Percentiles rank a stretch among this genome's conserved stretches.
Conservation (phyloP, 768 basidiomycete genomes). For the Trametes gibbosa region DNA sequence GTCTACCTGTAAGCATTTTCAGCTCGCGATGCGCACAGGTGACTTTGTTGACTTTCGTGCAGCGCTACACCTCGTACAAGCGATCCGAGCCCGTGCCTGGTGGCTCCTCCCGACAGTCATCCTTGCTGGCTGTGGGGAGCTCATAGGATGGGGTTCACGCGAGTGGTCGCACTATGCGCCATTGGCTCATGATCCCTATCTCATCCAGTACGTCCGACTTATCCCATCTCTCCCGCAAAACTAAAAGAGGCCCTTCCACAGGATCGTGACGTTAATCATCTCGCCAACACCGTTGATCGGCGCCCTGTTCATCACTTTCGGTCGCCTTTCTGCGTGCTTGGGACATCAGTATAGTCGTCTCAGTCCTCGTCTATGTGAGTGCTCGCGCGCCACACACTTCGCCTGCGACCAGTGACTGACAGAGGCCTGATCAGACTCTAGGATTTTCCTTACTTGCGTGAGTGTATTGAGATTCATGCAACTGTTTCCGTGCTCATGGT, state of each 20-base stretch:
- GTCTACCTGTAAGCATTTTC: background rate
- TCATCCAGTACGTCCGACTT: conserved; percentile 36
- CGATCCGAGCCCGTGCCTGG: conserved; percentile 31
- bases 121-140: conserved; percentile 31
- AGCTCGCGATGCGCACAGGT: background rate
- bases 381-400: too few species aligned
- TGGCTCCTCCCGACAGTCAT: conserved; percentile 34
- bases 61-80: conserved; percentile 30
- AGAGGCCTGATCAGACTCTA: background rate
- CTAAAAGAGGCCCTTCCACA: background rate
- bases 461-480: background rate
- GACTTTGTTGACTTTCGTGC: background rate
- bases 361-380: conserved; percentile 29
- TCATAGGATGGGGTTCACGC: conserved; percentile 37
- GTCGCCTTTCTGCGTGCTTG: conserved; percentile 40
- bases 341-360: conserved; percentile 51
- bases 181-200: conserved; percentile 30
- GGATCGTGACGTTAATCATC: background rate
- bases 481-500: too few species aligned
- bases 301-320: conserved; percentile 53
- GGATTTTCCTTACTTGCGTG: background rate
- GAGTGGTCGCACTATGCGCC: conserved; percentile 32
- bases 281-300: conserved; percentile 48
- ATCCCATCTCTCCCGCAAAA: background rate
- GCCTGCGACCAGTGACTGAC: too few species aligned